Percentiles rank a stretch among this genome's conserved stretches.
These are phyloP conservation scores for Neonectria coccinea DNA, from an alignment of 2,329 filamentous ascomycete genomes.

Conservation along the genomic window DNA sequence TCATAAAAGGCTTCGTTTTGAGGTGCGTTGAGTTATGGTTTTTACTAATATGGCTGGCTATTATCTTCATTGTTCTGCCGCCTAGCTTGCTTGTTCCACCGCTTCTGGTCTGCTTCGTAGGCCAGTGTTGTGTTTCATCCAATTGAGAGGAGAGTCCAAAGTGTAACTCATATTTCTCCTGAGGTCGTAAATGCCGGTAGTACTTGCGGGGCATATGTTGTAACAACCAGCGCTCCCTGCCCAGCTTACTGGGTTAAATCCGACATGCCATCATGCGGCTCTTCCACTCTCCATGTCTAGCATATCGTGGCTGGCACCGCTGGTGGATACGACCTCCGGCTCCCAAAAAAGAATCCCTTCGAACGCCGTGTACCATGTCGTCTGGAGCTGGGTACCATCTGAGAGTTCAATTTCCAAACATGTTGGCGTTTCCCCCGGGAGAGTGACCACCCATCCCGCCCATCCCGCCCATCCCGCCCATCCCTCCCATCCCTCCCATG, in stretches of 20 bases:
- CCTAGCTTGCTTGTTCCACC: background rate
- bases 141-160: slow-evolving; percentile 26
- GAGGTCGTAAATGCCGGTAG: background rate
- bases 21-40: background rate
- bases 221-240: background rate
- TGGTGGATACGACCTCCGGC: background rate
- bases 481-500: slow-evolving; percentile 42
- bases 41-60: background rate
- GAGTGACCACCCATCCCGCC: slow-evolving; percentile 36
- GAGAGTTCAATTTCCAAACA: slow-evolving; percentile 44
- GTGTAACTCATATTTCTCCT: background rate
- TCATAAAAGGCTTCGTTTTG: background rate
- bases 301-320: background rate
- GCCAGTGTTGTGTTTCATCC: slow-evolving; percentile 7
- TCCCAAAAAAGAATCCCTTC: background rate
- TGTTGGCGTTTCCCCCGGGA: slow-evolving; percentile 36
- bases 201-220: background rate
- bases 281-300: background rate
- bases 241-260: background rate
- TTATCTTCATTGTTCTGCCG: background rate
- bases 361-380: slow-evolving; percentile 13
- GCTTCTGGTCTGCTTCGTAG: background rate
- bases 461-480: slow-evolving; percentile 39
- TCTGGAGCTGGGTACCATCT: background rate
- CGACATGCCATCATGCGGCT: background rate